Percentiles rank a stretch among this genome's conserved stretches.
Evolutionary conservation across 1,284 basidiomycete genomes (phyloP).

Genomic region (Sanghuangporus weigelae): DNA sequence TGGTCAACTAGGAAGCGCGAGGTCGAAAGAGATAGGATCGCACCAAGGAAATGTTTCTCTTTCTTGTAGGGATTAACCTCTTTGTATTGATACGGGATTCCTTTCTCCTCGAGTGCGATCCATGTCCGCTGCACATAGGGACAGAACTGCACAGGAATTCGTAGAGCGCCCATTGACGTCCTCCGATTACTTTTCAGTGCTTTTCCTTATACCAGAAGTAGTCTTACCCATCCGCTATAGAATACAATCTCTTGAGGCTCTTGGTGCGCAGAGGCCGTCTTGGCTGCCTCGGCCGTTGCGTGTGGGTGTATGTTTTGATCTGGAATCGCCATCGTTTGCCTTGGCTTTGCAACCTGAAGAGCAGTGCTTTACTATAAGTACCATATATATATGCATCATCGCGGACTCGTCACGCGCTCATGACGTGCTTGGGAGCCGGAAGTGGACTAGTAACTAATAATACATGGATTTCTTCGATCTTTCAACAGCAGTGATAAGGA

Average conservation of each 20-base stretch:
- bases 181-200: no score
- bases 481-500: no score
- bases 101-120: slow-evolving; percentile 63
- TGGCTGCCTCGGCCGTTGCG: slow-evolving; percentile 54
- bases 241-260: slow-evolving; percentile 51
- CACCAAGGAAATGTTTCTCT: slow-evolving; percentile 54
- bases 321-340: slow-evolving; percentile 34
- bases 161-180: not conserved
- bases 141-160: slow-evolving; percentile 44
- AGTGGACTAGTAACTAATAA: not conserved
- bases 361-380: no score
- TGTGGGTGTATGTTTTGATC: slow-evolving; percentile 45
- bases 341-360: no score
- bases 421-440: not conserved
- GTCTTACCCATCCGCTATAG: slow-evolving; percentile 55
- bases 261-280: slow-evolving; percentile 46
- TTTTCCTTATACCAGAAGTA: not conserved
- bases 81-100: slow-evolving; percentile 58
- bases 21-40: slow-evolving; percentile 11
- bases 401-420: not conserved
- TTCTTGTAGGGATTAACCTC: slow-evolving; percentile 72
- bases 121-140: slow-evolving; percentile 63
- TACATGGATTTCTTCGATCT: not conserved
- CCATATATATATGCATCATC: not conserved
- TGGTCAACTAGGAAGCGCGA: not conserved